These are phyloP conservation scores for Fusarium burgessii DNA, from an alignment of 2,329 filamentous ascomycete genomes.

Conservation along the genomic window DNA sequence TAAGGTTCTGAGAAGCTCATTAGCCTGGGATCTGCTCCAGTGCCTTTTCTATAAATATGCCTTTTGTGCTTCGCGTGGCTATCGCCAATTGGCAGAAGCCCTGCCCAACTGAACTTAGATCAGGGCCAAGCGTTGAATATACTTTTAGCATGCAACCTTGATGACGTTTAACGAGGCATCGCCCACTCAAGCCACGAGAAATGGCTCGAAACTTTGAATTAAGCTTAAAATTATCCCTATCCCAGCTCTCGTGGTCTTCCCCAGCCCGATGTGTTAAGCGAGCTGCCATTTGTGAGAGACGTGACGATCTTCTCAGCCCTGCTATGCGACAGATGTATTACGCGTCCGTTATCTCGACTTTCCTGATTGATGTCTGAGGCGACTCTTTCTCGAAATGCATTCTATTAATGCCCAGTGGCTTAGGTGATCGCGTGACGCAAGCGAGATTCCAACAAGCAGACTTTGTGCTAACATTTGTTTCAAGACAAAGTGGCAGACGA, in stretches of 20 bases:
- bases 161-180: not conserved
- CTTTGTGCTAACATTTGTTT: not conserved
- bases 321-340: slow-evolving; percentile 14
- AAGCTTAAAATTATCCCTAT: slow-evolving; percentile 13
- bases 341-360: slow-evolving; percentile 9
- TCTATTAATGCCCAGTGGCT: slow-evolving; percentile 20
- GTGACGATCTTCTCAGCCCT: slow-evolving; percentile 8
- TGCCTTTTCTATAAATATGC: slow-evolving; percentile 17
- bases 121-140: slow-evolving; percentile 11
- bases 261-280: not conserved
- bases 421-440: slow-evolving; percentile 21
- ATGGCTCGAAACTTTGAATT: not conserved
- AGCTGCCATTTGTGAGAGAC: not conserved
- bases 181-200: not conserved
- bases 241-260: not conserved
- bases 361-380: no score
- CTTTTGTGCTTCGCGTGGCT: slow-evolving; percentile 3
- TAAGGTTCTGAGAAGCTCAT: slow-evolving; percentile 5
- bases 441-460: not conserved
- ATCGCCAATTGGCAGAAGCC: slow-evolving; percentile 9
- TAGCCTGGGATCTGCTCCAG: slow-evolving; percentile 4
- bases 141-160: not conserved
- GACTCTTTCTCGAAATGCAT: not conserved
- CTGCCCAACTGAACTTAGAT: not conserved
- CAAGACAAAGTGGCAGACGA: slow-evolving; percentile 25